Evolutionary conservation across 2,329 filamentous ascomycete genomes (phyloP).

Genomic region (Escovopsis sp.): DNA sequence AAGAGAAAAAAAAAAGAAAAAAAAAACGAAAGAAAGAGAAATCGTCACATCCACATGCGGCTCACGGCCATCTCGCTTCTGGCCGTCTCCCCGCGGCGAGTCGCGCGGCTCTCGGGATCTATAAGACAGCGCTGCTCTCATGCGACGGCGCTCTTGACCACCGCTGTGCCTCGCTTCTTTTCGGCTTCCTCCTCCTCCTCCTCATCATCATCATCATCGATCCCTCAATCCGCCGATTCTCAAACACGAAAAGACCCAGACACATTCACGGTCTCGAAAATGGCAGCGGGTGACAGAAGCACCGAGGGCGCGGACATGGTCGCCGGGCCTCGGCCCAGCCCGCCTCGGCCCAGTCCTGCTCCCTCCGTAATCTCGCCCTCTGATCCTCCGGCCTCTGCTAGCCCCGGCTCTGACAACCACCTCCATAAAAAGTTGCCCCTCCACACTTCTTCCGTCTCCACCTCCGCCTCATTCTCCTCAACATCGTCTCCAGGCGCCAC

Average conservation of each 20-base stretch:
- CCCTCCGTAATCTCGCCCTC: constrained; percentile 16
- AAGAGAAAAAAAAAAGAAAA: neutral
- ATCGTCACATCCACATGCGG: constrained; percentile 7
- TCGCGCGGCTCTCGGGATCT: constrained; percentile 6
- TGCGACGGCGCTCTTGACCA: neutral
- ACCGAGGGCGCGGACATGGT: too few species aligned
- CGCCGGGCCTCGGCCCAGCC: neutral
- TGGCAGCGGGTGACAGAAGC: too few species aligned
- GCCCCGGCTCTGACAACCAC: constrained; percentile 21
- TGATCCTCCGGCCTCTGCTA: constrained; percentile 33
- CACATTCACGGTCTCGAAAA: too few species aligned
- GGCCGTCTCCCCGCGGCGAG: constrained; percentile 6
- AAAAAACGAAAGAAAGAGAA: neutral
- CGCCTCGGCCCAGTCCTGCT: constrained; percentile 3
- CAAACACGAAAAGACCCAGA: neutral
- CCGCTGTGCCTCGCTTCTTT: neutral
- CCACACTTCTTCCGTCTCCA: constrained; percentile 30
- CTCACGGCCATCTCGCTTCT: constrained; percentile 7
- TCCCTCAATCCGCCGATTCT: constrained; percentile 3
- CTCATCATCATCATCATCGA: neutral
- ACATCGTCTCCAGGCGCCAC: constrained; percentile 29
- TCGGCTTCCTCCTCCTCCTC: neutral
- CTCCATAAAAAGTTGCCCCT: too few species aligned
- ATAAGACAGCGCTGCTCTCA: constrained; percentile 8
- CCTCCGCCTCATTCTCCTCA: constrained; percentile 37